A percentile compares a stretch with the other conserved stretches of the same genome.
These are phyloP conservation scores for Nakazawaea siamensis DNA, from an alignment of 805 yeast genomes.

Conservation along the genomic window DNA sequence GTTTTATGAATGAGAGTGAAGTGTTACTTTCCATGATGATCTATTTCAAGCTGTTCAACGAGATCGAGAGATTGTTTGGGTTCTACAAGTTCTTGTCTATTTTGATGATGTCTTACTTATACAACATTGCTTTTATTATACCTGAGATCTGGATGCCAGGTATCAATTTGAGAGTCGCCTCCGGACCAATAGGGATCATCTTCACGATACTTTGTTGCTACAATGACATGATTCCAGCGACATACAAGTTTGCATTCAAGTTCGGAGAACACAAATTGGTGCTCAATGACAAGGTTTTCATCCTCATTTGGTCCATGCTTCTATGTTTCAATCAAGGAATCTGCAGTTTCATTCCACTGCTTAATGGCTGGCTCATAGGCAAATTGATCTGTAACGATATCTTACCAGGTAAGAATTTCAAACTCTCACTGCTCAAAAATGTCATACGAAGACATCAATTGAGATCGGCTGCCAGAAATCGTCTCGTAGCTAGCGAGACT, in stretches of 20 bases:
- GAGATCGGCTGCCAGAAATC: too few species aligned
- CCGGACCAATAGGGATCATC: slow-evolving; percentile 34
- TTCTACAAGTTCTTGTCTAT: slow-evolving; percentile 43
- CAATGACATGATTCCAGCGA: slow-evolving; percentile 30
- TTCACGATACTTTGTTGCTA: slow-evolving; percentile 31
- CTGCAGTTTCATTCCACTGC: slow-evolving; percentile 28
- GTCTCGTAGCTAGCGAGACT: slow-evolving; percentile 13
- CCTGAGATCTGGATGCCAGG: slow-evolving; percentile 24
- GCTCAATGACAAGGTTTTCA: slow-evolving; percentile 25
- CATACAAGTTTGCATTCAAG: slow-evolving; percentile 28
- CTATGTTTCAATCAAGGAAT: slow-evolving; percentile 37
- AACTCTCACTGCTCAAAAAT: slow-evolving; percentile 5
- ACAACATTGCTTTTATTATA: slow-evolving; percentile 35
- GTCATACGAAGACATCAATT: slow-evolving; percentile 4
- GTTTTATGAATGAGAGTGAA: slow-evolving; percentile 55
- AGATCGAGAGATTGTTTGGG: slow-evolving; percentile 51
- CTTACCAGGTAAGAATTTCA: slow-evolving; percentile 30
- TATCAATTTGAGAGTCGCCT: slow-evolving; percentile 32
- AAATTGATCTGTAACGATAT: slow-evolving; percentile 32
- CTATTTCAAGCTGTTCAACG: slow-evolving; percentile 42
- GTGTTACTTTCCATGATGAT: slow-evolving; percentile 35
- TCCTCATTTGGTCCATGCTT: slow-evolving; percentile 22
- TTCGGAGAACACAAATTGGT: slow-evolving; percentile 21
- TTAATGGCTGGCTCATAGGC: slow-evolving; percentile 36
- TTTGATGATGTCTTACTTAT: slow-evolving; percentile 33